Base-by-base conservation (phyloP, 305 asterid genomes). In the Lippia alba region DNA sequence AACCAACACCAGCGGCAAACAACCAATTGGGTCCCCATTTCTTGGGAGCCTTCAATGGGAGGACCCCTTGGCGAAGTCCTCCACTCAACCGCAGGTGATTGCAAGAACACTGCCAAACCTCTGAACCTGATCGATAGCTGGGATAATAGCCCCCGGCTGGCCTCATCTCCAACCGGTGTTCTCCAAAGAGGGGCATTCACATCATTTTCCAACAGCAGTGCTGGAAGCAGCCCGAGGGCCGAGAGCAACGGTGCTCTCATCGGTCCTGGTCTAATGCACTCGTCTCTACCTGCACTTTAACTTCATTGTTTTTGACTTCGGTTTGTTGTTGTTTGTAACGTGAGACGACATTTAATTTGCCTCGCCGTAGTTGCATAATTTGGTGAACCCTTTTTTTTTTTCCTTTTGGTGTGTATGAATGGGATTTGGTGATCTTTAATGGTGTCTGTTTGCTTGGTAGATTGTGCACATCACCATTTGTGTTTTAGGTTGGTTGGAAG, bases 21-120 rank as follows among this genome's bases (percentile, higher is more conserved):
- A 5, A 82, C 81, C 9, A 83, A 69, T 36, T 91, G 96, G 94
- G 78, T 80, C 46, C 98, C 98, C 0, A 79, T 91, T 11, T 74
- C 89, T 0, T 91, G 99, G 97, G 91, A 84, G 60, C 82, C 92
- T 0, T 85, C 97, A 0, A 74, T 83, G 67, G 98, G 96, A 30
- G 99, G 99, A 30, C 99, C 99, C 11, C 96, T 94, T 0, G 99
- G 97, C 0, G 99, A 94, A 79, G 99, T 84, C 20, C 68, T 94
- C 58, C 95, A 89, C 46, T 80, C 65, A 74, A 81, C 84, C 64
- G 57, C 72, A 0, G 74, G 72, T 1, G 88, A 83, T 3, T 67
- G 86, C 73, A 83, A 76, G 70, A 36, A 36, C 9, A 72, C 61
- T 50, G 10, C 80, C 4, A 80, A 85, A 11, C 88, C 86, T 2